Percentiles rank a stretch among this genome's conserved stretches.
Conservation (phyloP, 1,284 basidiomycete species). For the Inonotus hispidus region DNA sequence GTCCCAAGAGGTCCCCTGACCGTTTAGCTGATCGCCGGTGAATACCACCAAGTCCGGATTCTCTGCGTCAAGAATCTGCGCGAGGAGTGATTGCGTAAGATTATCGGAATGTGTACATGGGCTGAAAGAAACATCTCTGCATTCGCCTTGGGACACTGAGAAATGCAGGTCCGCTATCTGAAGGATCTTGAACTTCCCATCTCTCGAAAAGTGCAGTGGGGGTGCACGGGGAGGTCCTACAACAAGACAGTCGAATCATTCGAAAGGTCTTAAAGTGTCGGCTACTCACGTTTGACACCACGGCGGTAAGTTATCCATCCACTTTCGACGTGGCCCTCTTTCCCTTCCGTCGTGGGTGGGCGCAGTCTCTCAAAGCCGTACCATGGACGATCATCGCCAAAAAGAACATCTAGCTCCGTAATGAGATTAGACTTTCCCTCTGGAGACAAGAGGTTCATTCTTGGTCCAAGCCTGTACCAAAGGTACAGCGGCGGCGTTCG, state of each 20-base stretch:
- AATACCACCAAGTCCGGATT: slow-evolving; percentile 90
- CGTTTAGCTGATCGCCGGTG: slow-evolving; percentile 82
- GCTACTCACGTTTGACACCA: slow-evolving; percentile 58
- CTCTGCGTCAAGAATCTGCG: slow-evolving; percentile 69
- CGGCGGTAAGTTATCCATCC: slow-evolving; percentile 56
- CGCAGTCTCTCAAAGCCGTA: slow-evolving; percentile 76
- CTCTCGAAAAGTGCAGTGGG: slow-evolving; percentile 73
- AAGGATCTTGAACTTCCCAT: slow-evolving; percentile 83
- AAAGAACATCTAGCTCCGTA: slow-evolving; percentile 85
- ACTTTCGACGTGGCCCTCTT: slow-evolving; percentile 38
- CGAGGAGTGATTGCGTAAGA: slow-evolving; percentile 66
- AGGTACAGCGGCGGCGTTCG: slow-evolving; percentile 50
- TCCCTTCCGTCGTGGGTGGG: slow-evolving; percentile 45
- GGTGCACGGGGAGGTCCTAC: slow-evolving; percentile 63
- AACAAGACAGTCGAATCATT: not conserved
- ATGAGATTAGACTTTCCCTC: slow-evolving; percentile 62
- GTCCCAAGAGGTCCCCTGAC: slow-evolving; percentile 87
- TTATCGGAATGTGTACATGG: slow-evolving; percentile 66
- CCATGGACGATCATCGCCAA: slow-evolving; percentile 75
- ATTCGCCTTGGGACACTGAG: slow-evolving; percentile 68
- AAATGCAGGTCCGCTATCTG: slow-evolving; percentile 91
- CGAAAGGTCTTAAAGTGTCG: not conserved
- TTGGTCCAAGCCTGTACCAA: slow-evolving; percentile 72
- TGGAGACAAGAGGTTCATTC: slow-evolving; percentile 48
- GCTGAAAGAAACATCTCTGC: slow-evolving; percentile 56